phyloP scores from a whole-genome alignment of 768 basidiomycete genomes.

The Kwoniella newhampshirensis region DNA sequence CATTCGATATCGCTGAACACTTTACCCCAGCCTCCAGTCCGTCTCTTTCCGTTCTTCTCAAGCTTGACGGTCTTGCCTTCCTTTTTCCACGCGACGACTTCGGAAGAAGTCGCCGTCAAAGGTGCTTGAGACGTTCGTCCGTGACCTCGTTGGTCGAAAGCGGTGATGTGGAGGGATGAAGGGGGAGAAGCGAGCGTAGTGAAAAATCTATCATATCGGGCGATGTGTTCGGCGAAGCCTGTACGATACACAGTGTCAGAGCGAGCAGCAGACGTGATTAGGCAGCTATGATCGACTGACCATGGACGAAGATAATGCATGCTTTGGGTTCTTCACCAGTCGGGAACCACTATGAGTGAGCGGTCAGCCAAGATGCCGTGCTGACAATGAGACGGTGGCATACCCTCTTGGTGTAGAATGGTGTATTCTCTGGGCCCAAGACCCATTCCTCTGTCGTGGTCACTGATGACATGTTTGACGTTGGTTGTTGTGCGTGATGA shows the following conservation, averaged over 20 bases:
- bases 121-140: slow-evolving; percentile 38
- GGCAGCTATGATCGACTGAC: slow-evolving; percentile 18
- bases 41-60: slow-evolving; percentile 34
- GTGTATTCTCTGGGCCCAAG: slow-evolving; percentile 41
- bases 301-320: slow-evolving; percentile 44
- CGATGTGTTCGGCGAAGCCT: slow-evolving; percentile 47
- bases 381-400: not conserved
- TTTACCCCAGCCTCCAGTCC: slow-evolving; percentile 47
- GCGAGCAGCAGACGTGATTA: slow-evolving; percentile 7
- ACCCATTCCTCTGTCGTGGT: slow-evolving; percentile 38
- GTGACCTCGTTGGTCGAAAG: slow-evolving; percentile 46
- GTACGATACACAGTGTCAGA: slow-evolving; percentile 10
- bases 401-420: slow-evolving; percentile 42
- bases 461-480: slow-evolving; percentile 13
- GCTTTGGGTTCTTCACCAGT: slow-evolving; percentile 31
- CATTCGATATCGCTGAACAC: slow-evolving; percentile 45
- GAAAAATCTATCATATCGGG: slow-evolving; percentile 43
- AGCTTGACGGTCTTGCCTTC: slow-evolving; percentile 38
- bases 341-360: slow-evolving; percentile 34
- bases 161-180: slow-evolving; percentile 36
- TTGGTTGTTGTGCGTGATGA: not conserved
- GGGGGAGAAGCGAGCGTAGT: slow-evolving; percentile 36
- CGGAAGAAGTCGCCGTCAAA: slow-evolving; percentile 15
- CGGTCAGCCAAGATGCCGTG: not conserved
- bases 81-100: slow-evolving; percentile 35